phyloP scores from a whole-genome alignment of 83 land plant genomes.

The Diphasiastrum complanatum region DNA sequence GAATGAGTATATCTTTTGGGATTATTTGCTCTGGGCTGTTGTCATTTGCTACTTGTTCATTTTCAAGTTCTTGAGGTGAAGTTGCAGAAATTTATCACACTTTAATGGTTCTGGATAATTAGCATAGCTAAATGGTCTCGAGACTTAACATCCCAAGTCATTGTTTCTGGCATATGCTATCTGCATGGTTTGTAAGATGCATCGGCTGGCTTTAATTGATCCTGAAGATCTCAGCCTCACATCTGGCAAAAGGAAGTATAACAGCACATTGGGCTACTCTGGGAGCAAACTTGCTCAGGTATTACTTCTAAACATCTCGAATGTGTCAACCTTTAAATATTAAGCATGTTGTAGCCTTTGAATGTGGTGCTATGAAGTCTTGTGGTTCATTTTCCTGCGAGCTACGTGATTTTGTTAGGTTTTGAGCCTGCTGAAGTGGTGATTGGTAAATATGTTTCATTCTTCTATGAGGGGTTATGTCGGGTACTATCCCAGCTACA shows the following conservation, averaged over 20 bases:
- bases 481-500: too few species aligned
- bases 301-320: background rate
- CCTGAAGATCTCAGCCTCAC: constrained; percentile 63
- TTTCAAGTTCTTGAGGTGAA: background rate
- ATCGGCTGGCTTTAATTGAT: constrained; percentile 62
- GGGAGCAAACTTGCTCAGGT: constrained; percentile 88
- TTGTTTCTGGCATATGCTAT: constrained; percentile 1
- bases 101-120: too few species aligned
- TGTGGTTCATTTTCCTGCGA: too few species aligned
- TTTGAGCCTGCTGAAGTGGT: too few species aligned
- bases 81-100: too few species aligned
- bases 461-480: too few species aligned
- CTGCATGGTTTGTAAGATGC: constrained; percentile 41
- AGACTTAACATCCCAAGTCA: background rate
- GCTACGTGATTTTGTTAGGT: too few species aligned
- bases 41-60: background rate
- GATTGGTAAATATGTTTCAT: too few species aligned
- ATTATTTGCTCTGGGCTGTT: background rate
- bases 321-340: background rate
- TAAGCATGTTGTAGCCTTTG: background rate
- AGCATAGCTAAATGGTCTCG: too few species aligned
- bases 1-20: too few species aligned
- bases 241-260: constrained; percentile 53
- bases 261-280: constrained; percentile 55
- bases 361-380: too few species aligned